Base-by-base conservation (phyloP, 768 basidiomycete species). In the Peribolospora kevripleyi region DNA sequence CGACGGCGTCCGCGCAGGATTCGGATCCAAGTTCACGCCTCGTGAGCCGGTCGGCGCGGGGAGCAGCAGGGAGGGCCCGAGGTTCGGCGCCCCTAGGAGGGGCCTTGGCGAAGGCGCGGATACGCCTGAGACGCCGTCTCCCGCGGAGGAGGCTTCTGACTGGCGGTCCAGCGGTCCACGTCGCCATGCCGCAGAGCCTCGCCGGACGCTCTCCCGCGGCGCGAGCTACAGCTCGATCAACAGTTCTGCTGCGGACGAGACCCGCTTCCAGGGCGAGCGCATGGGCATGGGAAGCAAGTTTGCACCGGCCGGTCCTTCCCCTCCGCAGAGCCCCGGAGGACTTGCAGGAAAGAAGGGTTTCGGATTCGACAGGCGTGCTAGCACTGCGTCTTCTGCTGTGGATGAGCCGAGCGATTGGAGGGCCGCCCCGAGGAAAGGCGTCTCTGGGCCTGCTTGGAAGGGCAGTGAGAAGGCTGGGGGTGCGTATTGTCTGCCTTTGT, bases 11-110 rank as follows among this genome's bases (percentile, higher is more conserved):
- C 51, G 41, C 10, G 53, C 53, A n/a, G 47, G 43, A 41, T 47
- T 77, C 5, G 85, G 84, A 1, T 71, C 76, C 63, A 82, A 75
- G 65, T 83, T 86, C 65, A 78, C 76, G 59, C 73, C 82, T 1
- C 68, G 75, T 4, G 64, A 67, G 5, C 67, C 70, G 10, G 66
- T 68, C 9, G 61, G 71, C 8, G 42, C 51, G 9, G 51, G 45
- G n/a, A 42, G 41, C 25, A 25, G 25, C 25, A 25, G 25, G 25
- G 25, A 25, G 25, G 25, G 25, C 25, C 25, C 25, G 25, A 42
- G 51, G 51, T 42, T 52, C 38, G 51, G 42, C 51, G 41, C 51
- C 13, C 25, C 51, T 41, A 41, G 51, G 51, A 40, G 51, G 8
- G 51, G 51, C 6, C 45, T 43, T 7, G 25, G 51, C 39, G 38